A percentile compares a stretch with the other conserved stretches of the same genome.
Evolutionary conservation across 345 rosid species (phyloP).

Genomic region (Punica granatum): DNA sequence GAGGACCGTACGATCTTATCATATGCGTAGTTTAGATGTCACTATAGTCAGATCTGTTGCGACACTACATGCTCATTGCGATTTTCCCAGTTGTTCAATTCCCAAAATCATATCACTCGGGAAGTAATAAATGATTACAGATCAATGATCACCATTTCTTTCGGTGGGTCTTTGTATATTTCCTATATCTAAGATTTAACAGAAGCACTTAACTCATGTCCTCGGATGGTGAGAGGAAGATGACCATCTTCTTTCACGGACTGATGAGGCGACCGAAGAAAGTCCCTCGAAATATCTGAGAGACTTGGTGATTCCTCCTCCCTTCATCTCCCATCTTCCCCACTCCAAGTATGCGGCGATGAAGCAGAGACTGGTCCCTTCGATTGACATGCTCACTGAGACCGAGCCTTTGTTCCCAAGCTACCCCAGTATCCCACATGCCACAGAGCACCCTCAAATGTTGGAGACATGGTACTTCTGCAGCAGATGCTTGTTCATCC

Average conservation of each 20-base stretch:
- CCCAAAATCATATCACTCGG: no score
- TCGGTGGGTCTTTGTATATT: no score
- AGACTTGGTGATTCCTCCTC: slow-evolving; percentile 59
- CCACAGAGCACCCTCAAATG: slow-evolving; percentile 49
- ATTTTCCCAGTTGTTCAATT: no score
- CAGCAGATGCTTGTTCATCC: slow-evolving; percentile 56
- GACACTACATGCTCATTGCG: no score
- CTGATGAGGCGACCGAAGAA: slow-evolving; percentile 28
- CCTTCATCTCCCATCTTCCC: slow-evolving; percentile 59
- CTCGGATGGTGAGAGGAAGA: slow-evolving; percentile 52
- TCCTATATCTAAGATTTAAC: no score
- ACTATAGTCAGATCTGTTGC: no score
- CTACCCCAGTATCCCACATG: slow-evolving; percentile 67
- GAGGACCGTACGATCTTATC: no score
- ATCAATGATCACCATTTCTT: no score
- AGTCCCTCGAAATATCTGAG: slow-evolving; percentile 45
- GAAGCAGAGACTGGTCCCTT: slow-evolving; percentile 67
- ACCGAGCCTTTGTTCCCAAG: slow-evolving; percentile 76
- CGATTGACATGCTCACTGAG: slow-evolving; percentile 57
- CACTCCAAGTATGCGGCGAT: slow-evolving; percentile 54
- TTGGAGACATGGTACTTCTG: slow-evolving; percentile 38
- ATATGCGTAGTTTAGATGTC: no score
- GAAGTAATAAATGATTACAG: no score
- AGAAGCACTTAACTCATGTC: slow-evolving; percentile 51
- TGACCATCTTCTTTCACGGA: slow-evolving; percentile 23